Evolutionary conservation across 306 rosid genomes (phyloP).

Genomic region (Betula pendula): DNA sequence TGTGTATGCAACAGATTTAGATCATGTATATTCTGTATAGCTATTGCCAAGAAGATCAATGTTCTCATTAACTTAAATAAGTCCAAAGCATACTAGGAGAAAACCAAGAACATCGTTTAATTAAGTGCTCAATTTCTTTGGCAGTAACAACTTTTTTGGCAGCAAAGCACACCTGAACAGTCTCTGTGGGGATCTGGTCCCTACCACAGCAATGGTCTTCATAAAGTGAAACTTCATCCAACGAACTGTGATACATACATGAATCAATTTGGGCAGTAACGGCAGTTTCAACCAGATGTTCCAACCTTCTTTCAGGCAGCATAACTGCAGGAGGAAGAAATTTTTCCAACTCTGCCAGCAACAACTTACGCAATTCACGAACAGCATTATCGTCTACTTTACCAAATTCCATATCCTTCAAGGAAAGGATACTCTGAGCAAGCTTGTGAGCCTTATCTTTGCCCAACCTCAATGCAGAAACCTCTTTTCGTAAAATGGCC

Average conservation of each 20-base stretch:
- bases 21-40: neutral
- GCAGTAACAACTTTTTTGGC: constrained; percentile 6
- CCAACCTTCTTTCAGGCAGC: constrained; percentile 67
- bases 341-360: constrained; percentile 61
- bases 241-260: constrained; percentile 65
- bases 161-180: constrained; percentile 66
- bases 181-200: constrained; percentile 73
- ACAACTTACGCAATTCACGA: constrained; percentile 44
- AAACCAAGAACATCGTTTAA: neutral
- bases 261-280: constrained; percentile 67
- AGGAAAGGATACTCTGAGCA: constrained; percentile 48
- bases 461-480: constrained; percentile 51
- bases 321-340: constrained; percentile 65
- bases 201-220: constrained; percentile 73
- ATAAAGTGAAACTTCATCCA: constrained; percentile 58
- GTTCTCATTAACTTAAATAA: neutral
- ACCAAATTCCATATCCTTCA: constrained; percentile 46
- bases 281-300: constrained; percentile 68
- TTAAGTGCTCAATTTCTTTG: neutral
- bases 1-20: neutral
- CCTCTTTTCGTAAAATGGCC: constrained; percentile 58
- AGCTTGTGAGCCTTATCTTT: constrained; percentile 55
- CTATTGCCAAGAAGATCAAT: neutral
- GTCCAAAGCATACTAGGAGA: neutral
- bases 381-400: constrained; percentile 30